Evolutionary conservation across 257 asterid species (phyloP), one percentile per base, ranked within the genome.

Genomic region (Solanum acaule): DNA sequence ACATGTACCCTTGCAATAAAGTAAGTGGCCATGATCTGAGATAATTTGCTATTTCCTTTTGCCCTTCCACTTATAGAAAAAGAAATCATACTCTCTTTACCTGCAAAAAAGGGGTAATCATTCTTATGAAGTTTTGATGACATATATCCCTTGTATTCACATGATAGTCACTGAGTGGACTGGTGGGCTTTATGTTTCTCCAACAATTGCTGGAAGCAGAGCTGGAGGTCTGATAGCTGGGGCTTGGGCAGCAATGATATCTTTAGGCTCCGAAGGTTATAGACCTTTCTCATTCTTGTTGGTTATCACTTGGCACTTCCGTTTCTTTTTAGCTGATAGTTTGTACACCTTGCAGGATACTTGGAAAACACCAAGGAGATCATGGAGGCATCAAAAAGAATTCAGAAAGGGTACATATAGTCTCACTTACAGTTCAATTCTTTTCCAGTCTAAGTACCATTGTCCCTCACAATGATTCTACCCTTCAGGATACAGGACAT

Each of bases 201-300:
- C 99, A 37, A 93, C 99, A 52, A 92, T 94, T 90, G 99, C 99
- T 89, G 99, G 99, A 88, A 97, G 99, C 94, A 93, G 98, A 91
- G 96, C 99, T 84, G 99, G 99, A 61, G 94, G 97, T 90, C 92
- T 97, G 85, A 91, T 97, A 90, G 99, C 99, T 27, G 99, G 99
- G 52, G 99, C 99, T 88, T 97, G 99, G 99, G 99, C 99, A 10
- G 98, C 99, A 71, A 95, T 97, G 99, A 94, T 97, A 93, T 94
- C 98, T 87, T 92, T 97, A n/a, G 99, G 99, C 86, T 88, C 93
- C 44, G 98, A 97, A 96, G 99, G 99, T 94, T 70, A 72, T 33
- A 83, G 23, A 22, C 76, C 65, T 86, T 65, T 29, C 59, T 68
- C 49, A 20, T 88, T 83, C 87, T 71, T 25, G 78, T 46, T 84